A percentile compares a stretch with the other conserved stretches of the same genome.
phyloP scores from a whole-genome alignment of 2,329 filamentous ascomycete species.

The Pseudocercospora crystallina region DNA sequence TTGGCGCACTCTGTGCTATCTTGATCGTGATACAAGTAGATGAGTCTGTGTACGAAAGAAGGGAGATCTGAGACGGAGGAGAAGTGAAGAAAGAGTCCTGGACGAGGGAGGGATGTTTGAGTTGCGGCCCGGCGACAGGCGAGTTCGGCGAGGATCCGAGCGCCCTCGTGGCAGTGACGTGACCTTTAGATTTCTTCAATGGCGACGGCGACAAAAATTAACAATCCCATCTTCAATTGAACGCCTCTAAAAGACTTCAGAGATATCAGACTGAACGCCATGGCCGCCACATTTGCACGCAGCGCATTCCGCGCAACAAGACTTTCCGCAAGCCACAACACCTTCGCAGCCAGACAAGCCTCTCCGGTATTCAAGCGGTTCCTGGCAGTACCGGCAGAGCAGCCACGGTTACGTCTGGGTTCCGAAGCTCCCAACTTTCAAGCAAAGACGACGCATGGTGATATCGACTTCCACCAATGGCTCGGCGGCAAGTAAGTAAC shows the following conservation, averaged over 20 bases:
- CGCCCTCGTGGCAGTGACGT: not conserved
- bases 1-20: no score
- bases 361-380: slow-evolving; percentile 32
- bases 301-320: slow-evolving; percentile 22
- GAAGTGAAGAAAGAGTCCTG: no score
- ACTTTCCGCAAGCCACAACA: slow-evolving; percentile 17
- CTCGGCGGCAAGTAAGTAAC: slow-evolving; percentile 63
- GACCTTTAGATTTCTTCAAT: not conserved
- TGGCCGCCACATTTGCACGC: slow-evolving; percentile 23
- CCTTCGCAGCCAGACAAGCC: slow-evolving; percentile 26
- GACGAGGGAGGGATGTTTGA: no score
- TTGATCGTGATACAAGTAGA: no score
- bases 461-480: slow-evolving; percentile 81
- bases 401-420: slow-evolving; percentile 41
- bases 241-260: not conserved
- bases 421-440: slow-evolving; percentile 75
- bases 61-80: no score
- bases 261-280: not conserved
- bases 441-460: slow-evolving; percentile 72
- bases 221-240: not conserved
- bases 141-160: not conserved
- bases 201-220: not conserved
- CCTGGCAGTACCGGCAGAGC: slow-evolving; percentile 19
- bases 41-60: no score
- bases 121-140: not conserved